Base-by-base conservation (phyloP, 352 stramenopile species). In the Phytophthora citricola region DNA sequence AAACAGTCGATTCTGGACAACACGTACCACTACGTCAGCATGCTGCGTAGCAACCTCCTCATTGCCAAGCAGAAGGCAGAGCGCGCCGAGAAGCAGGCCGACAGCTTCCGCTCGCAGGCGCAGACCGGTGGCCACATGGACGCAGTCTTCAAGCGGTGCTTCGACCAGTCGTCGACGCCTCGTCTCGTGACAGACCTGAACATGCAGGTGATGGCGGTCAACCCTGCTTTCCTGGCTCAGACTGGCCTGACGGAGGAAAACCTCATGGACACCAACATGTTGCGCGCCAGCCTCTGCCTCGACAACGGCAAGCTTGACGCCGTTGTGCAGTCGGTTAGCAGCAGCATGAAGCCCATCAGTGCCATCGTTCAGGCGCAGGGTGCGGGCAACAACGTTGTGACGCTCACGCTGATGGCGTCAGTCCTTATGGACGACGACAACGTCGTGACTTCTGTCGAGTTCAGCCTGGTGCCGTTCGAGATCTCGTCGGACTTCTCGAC, bases 1-100 rank as follows among this genome's bases (percentile, higher is more conserved):
- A 90, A 90, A 51, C 80, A 90, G 73, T 89, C 79, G 44, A 87
- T 90, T 39, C 57, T 90, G 43, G 79, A 89, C 63, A 90, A 90
- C 60, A 81, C 81, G 9, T 71, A 53, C 38, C 79, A 89, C 71
- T 90, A 90, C 53, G 75, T 90, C 11, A 58, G 69, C 22, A 91
- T 90, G 81, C 59, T 91, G 20, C 81, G 79, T 46, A 87, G 67
- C 58, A 86, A 87, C 56, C 55, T 87, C 29, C 52, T 87, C 14
- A 85, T 87, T 45, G 79, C 79, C 6, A 82, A 87, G 65, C 79
- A 87, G 27, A 87, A 87, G 50, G 79, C 76, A 0, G 79, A 87
- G 44, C 76, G 79, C 27, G 76, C 79, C 7, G 79, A 87, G 55
- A 76, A 80, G 39, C 77, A 90, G 48, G 81, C 79, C 2, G 79